phyloP scores from a whole-genome alignment of 805 yeast genomes.

The Saturnispora bothae region DNA sequence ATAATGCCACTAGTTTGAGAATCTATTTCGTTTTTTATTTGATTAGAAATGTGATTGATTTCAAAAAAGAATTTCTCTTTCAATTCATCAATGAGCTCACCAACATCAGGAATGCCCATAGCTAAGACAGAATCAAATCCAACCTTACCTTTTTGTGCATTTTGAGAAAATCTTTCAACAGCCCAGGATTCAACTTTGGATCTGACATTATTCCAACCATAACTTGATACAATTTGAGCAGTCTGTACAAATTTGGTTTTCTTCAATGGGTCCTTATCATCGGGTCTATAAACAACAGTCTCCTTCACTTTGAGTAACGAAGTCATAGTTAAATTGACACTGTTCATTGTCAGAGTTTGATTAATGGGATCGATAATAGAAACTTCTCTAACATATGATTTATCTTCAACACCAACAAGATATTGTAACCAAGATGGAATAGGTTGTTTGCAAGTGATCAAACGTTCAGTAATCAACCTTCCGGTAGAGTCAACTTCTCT shows the following conservation, averaged over 20 bases:
- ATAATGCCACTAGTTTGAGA: slow-evolving; percentile 21
- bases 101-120: slow-evolving; percentile 16
- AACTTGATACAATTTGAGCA: slow-evolving; percentile 85
- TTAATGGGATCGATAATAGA: slow-evolving; percentile 66
- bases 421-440: slow-evolving; percentile 74
- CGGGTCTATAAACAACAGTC: slow-evolving; percentile 74
- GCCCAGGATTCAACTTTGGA: slow-evolving; percentile 89
- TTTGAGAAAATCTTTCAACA: slow-evolving; percentile 76
- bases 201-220: slow-evolving; percentile 57
- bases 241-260: slow-evolving; percentile 65
- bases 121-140: slow-evolving; percentile 80
- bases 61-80: slow-evolving; percentile 14
- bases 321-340: slow-evolving; percentile 78
- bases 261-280: slow-evolving; percentile 35
- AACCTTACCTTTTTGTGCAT: slow-evolving; percentile 68
- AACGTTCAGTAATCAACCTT: slow-evolving; percentile 66
- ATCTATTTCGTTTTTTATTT: slow-evolving; percentile 19
- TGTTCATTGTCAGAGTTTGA: slow-evolving; percentile 63
- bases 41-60: slow-evolving; percentile 18
- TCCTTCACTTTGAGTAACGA: slow-evolving; percentile 72
- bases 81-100: slow-evolving; percentile 15
- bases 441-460: slow-evolving; percentile 79
- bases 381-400: slow-evolving; percentile 79
- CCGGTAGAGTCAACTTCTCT: slow-evolving; percentile 54
- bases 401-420: slow-evolving; percentile 61